A percentile compares a stretch with the other conserved stretches of the same genome.
Conservation (phyloP, 108 stramenopile genomes). For the Nitzschia putrida region DNA sequence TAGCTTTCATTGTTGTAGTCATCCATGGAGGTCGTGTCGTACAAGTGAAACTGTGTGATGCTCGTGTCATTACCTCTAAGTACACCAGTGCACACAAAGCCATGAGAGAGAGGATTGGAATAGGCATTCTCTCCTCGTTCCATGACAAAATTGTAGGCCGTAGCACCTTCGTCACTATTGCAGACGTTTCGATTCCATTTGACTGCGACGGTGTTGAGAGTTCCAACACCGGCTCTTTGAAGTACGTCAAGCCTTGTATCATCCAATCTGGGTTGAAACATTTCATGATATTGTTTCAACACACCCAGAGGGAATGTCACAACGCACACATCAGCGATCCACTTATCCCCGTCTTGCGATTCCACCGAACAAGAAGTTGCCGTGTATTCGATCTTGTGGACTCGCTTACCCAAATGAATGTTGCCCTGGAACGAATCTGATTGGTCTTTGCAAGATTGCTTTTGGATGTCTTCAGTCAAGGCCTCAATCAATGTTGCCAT, state of each 20-base stretch:
- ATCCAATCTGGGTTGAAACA: slow-evolving; percentile 11
- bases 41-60: slow-evolving; percentile 20
- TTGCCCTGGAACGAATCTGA: background rate
- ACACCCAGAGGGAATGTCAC: slow-evolving; percentile 17
- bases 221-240: slow-evolving; percentile 6
- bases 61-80: slow-evolving; percentile 1
- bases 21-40: background rate
- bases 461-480: background rate
- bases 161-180: background rate
- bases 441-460: background rate
- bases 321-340: slow-evolving; percentile 15
- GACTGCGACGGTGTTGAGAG: slow-evolving; percentile 19
- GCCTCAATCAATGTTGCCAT: background rate
- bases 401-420: background rate
- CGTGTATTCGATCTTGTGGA: background rate
- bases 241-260: slow-evolving; percentile 7
- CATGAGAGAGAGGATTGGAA: slow-evolving; percentile 13
- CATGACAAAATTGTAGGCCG: slow-evolving; percentile 10
- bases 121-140: background rate
- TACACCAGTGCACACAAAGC: slow-evolving; percentile 7
- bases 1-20: background rate
- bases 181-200: slow-evolving; percentile 21
- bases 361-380: background rate
- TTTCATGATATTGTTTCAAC: slow-evolving; percentile 1
- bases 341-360: background rate